A percentile compares a stretch with the other conserved stretches of the same genome.
phyloP scores from a whole-genome alignment of 441 rosid genomes.

The Gossypium gossypioides region DNA sequence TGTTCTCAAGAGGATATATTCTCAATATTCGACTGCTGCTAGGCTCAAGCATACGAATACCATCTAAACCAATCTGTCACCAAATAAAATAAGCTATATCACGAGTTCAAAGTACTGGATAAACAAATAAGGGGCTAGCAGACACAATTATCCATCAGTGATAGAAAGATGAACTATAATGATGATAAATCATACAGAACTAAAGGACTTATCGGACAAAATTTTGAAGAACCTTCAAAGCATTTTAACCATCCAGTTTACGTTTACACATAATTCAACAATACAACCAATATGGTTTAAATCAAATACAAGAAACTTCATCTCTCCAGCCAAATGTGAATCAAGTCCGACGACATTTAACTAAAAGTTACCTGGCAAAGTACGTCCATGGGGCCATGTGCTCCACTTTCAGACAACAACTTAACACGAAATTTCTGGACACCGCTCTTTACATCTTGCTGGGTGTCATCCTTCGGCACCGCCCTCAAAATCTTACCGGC shows the following conservation, averaged over 20 bases:
- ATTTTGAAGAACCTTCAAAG: not conserved
- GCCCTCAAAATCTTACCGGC: constrained; percentile 78
- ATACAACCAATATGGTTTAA: not conserved
- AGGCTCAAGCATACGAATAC: constrained; percentile 98
- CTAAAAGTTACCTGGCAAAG: constrained; percentile 65
- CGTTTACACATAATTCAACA: not conserved
- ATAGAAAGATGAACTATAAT: not conserved
- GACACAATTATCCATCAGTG: not conserved
- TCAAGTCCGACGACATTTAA: not conserved
- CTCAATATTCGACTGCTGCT: constrained; percentile 67
- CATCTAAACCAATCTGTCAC: constrained; percentile 86
- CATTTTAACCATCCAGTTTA: not conserved
- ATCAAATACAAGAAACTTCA: not conserved
- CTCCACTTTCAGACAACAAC: constrained; percentile 70
- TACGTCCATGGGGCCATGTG: constrained; percentile 80
- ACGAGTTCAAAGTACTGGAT: not conserved
- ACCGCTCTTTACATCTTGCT: constrained; percentile 71
- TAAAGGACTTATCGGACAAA: not conserved
- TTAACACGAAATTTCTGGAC: constrained; percentile 93
- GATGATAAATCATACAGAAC: not conserved
- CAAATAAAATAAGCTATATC: constrained; percentile 8
- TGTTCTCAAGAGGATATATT: constrained; percentile 87
- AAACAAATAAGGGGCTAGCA: not conserved
- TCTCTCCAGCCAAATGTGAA: not conserved
- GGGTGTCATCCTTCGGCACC: constrained; percentile 76